These are phyloP conservation scores for Tephrocybe rancida DNA, from an alignment of 768 basidiomycete species.

Conservation along the genomic window DNA sequence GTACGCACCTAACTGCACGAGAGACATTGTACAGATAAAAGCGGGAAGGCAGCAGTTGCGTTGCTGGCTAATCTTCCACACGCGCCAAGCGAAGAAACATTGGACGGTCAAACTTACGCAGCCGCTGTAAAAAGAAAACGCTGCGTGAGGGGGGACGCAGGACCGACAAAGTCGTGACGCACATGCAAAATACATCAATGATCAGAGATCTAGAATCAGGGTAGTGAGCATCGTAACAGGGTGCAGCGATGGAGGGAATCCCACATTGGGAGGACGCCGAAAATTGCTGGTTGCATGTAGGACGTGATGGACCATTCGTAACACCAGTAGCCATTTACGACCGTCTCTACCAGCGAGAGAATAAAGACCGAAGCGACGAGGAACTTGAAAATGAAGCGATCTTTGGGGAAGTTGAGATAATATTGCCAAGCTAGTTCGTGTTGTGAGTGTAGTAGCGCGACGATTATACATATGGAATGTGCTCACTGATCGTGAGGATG, in stretches of 20 bases:
- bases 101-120: conserved; percentile 1
- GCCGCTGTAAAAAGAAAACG: background rate
- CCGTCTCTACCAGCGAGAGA: conserved; percentile 1
- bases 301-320: conserved; percentile 2
- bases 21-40: background rate
- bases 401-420: background rate
- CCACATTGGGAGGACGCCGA: background rate
- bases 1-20: background rate
- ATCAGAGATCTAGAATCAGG: background rate
- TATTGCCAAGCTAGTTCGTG: conserved; percentile 6
- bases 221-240: background rate
- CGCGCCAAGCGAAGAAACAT: conserved; percentile 2
- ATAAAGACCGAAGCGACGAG: background rate
- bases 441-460: too few relatives aligned
- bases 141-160: background rate
- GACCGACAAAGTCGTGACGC: background rate
- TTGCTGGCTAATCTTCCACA: conserved; percentile 6
- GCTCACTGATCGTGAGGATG: background rate
- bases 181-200: conserved; percentile 7
- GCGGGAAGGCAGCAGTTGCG: background rate
- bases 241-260: background rate
- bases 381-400: conserved; percentile 1
- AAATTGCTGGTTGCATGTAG: background rate
- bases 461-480: background rate
- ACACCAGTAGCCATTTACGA: conserved; percentile 2